phyloP scores from a whole-genome alignment of 1,284 basidiomycete genomes.

The Apiotrichum gracile region DNA sequence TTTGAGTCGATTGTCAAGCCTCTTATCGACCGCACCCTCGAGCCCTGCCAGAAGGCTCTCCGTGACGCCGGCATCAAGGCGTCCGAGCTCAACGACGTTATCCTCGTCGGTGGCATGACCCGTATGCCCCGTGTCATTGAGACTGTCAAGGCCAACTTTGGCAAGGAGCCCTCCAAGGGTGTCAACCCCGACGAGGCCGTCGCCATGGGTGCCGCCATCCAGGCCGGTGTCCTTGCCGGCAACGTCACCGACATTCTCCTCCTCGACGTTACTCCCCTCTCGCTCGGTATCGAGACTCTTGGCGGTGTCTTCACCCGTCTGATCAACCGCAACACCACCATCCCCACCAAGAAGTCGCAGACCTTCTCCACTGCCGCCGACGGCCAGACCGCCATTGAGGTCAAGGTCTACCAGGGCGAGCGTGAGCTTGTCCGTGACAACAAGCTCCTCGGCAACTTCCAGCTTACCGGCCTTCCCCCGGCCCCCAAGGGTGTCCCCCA shows the following conservation, averaged over 20 bases:
- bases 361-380: constrained; percentile 97
- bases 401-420: constrained; percentile 98
- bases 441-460: constrained; percentile 99
- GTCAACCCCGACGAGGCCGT: constrained; percentile 97
- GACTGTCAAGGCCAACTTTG: constrained; percentile 87
- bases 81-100: constrained; percentile 89
- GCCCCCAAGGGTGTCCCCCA: constrained; percentile 96
- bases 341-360: constrained; percentile 99
- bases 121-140: constrained; percentile 95
- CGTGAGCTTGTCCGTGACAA: constrained; percentile 90
- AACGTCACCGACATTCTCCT: constrained; percentile 95
- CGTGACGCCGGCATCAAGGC: constrained; percentile 86
- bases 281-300: constrained; percentile 80
- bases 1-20: constrained; percentile 80
- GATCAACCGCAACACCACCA: constrained; percentile 95
- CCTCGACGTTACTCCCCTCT: constrained; percentile 82
- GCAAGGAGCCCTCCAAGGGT: constrained; percentile 92
- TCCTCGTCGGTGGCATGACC: constrained; percentile 96
- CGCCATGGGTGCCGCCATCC: constrained; percentile 85
- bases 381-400: constrained; percentile 91
- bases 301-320: constrained; percentile 96
- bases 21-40: constrained; percentile 82
- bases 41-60: constrained; percentile 97
- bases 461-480: constrained; percentile 94
- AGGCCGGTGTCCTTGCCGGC: constrained; percentile 91